These are phyloP conservation scores for Pugionium dolabratum DNA, from an alignment of 345 rosid species.

Conservation along the genomic window DNA sequence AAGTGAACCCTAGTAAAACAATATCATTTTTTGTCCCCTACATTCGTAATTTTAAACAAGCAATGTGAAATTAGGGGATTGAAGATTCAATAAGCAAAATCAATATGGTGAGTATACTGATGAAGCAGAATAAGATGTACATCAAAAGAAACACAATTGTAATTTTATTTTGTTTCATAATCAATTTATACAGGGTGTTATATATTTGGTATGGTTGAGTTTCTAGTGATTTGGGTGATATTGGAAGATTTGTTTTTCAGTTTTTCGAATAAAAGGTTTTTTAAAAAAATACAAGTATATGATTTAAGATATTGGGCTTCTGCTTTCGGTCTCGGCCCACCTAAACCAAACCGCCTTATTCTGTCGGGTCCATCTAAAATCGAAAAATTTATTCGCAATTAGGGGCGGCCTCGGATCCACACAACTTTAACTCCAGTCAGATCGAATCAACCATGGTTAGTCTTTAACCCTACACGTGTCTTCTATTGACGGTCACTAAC, in stretches of 20 bases:
- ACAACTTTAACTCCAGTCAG: conserved; percentile 21
- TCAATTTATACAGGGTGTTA: background rate
- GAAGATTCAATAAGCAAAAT: background rate
- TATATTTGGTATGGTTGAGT: too few species aligned
- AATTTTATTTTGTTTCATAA: background rate
- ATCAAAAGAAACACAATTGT: background rate
- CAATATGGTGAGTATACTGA: background rate
- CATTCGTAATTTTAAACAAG: background rate
- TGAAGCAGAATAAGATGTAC: background rate
- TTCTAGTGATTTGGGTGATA: too few species aligned
- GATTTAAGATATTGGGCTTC: conserved; percentile 15
- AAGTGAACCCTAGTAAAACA: conserved; percentile 9
- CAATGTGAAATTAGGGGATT: background rate
- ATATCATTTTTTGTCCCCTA: background rate
- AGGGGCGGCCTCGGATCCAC: conserved; percentile 17
- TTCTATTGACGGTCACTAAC: background rate
- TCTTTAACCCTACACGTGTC: conserved; percentile 31
- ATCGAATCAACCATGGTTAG: conserved; percentile 16
- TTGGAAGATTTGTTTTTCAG: too few species aligned
- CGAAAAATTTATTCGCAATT: background rate
- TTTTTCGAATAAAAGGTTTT: background rate
- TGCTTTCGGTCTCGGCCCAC: conserved; percentile 29
- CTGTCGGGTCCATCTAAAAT: conserved; percentile 33
- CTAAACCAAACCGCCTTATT: conserved; percentile 16
- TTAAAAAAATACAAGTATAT: background rate